Evolutionary conservation across 345 rosid genomes (phyloP).

Genomic region (Alliaria petiolata): DNA sequence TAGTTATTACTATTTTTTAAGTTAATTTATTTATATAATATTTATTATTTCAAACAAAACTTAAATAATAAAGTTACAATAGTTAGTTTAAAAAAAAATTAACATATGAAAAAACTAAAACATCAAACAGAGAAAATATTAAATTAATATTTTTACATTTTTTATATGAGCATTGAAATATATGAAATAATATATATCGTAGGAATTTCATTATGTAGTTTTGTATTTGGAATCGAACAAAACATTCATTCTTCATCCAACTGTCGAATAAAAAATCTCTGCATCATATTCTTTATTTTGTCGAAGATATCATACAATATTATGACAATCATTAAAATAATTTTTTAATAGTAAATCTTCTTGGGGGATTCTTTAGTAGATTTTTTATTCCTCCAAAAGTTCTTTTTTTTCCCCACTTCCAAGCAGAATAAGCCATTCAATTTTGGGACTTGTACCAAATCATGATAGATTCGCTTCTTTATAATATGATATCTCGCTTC

Average conservation of each 20-base stretch:
- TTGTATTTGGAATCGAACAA: not conserved
- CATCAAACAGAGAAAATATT: no score
- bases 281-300: not conserved
- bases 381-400: not conserved
- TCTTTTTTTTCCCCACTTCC: not conserved
- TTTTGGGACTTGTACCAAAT: conserved; percentile 16
- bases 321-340: not conserved
- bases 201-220: not conserved
- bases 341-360: not conserved
- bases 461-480: not conserved
- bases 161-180: not conserved
- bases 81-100: no score
- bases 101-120: no score
- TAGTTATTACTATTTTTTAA: no score
- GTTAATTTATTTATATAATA: no score
- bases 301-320: conserved; percentile 11
- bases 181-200: not conserved
- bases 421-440: not conserved
- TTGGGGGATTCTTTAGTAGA: not conserved
- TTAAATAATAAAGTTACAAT: no score
- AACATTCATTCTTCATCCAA: not conserved
- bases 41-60: no score
- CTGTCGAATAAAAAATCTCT: not conserved
- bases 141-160: not conserved
- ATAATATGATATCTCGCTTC: not conserved